Percentiles rank a stretch among this genome's conserved stretches.
phyloP scores from a whole-genome alignment of 345 rosid species.

The Boechera divaricarpa region DNA sequence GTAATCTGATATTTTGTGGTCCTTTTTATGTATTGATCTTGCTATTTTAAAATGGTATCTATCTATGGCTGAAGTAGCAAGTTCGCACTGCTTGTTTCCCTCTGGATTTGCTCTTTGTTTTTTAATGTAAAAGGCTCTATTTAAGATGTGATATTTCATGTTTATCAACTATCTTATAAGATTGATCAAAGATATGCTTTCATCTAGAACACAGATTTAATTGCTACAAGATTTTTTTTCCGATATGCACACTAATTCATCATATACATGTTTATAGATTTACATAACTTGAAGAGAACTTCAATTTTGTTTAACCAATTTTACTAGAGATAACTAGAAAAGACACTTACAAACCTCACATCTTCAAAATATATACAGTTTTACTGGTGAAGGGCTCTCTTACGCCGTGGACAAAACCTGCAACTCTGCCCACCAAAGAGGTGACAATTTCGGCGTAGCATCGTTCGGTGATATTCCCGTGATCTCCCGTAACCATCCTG shows the following conservation, averaged over 20 bases:
- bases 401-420: slow-evolving; percentile 69
- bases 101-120: no score
- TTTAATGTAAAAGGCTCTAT: no score
- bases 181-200: not conserved
- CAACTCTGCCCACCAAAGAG: slow-evolving; percentile 99
- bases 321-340: slow-evolving; percentile 10
- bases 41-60: no score
- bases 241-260: slow-evolving; percentile 30
- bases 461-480: slow-evolving; percentile 60
- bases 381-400: slow-evolving; percentile 15
- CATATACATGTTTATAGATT: not conserved
- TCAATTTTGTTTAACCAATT: slow-evolving; percentile 1
- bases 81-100: no score
- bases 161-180: no score
- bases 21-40: no score
- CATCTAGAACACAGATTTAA: not conserved
- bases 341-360: slow-evolving; percentile 21
- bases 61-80: no score
- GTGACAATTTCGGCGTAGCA: slow-evolving; percentile 76
- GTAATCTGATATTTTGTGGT: not conserved
- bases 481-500: slow-evolving; percentile 60
- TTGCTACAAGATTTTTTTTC: not conserved
- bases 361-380: slow-evolving; percentile 26
- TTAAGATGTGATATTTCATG: no score
- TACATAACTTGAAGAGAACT: slow-evolving; percentile 2